Conservation (phyloP, 331 rosid species). For the Erythrophleum ivorense region DNA sequence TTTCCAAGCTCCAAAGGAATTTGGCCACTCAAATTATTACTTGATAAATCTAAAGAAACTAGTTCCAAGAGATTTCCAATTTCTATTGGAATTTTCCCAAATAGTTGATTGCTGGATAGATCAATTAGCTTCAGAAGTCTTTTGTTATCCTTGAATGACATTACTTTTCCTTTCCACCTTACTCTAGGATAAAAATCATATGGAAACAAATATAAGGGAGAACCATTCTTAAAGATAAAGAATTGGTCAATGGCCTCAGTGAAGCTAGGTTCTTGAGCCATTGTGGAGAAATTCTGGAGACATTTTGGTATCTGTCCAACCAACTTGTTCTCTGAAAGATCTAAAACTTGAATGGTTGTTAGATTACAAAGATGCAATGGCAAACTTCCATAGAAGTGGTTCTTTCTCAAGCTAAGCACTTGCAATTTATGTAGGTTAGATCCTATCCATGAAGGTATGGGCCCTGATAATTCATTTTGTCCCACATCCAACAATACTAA, state of each 20-base stretch:
- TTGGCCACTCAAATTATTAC: background rate
- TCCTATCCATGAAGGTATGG: background rate
- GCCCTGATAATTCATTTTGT: background rate
- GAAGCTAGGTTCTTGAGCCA: background rate
- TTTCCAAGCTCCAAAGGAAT: background rate
- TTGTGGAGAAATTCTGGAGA: background rate
- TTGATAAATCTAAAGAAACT: background rate
- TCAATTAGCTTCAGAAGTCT: background rate
- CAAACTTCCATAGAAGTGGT: background rate
- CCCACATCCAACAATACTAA: slow-evolving; percentile 1
- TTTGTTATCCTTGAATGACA: background rate
- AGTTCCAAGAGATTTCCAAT: background rate
- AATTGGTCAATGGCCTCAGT: background rate
- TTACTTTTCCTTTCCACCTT: slow-evolving; percentile 8
- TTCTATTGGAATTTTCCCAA: background rate
- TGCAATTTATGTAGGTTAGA: background rate
- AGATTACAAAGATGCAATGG: background rate
- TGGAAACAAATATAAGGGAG: rapidly evolving
- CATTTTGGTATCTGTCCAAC: background rate
- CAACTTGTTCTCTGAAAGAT: background rate
- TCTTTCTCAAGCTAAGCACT: background rate
- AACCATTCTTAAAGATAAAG: background rate
- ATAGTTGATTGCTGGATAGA: background rate
- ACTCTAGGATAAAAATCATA: background rate
- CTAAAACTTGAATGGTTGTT: background rate